Evolutionary conservation across 768 basidiomycete genomes (phyloP).

Genomic region (Tricholoma saponaceum): DNA sequence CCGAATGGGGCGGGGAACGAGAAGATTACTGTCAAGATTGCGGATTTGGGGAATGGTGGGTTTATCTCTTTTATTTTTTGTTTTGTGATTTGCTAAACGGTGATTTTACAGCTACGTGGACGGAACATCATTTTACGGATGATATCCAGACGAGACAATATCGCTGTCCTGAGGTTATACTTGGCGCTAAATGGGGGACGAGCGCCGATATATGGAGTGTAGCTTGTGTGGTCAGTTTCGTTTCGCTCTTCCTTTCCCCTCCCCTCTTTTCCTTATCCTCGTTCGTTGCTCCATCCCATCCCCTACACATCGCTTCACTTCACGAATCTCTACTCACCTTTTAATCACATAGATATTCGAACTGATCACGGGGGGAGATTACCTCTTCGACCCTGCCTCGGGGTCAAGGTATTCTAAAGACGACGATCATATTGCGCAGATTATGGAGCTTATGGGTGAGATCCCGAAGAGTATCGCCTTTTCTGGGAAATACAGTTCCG

Average conservation of each 20-base stretch:
- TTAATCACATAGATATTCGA: slow-evolving; percentile 73
- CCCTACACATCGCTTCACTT: too few species aligned
- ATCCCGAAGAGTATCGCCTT: slow-evolving; percentile 81
- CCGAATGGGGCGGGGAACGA: slow-evolving; percentile 35
- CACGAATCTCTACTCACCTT: background rate
- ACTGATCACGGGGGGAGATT: slow-evolving; percentile 93
- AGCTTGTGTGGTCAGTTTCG: slow-evolving; percentile 75
- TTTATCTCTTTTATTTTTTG: slow-evolving; percentile 10
- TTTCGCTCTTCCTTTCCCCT: background rate
- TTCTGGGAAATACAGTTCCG: slow-evolving; percentile 87
- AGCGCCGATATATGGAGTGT: slow-evolving; percentile 98
- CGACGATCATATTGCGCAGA: slow-evolving; percentile 96
- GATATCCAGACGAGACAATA: slow-evolving; percentile 98
- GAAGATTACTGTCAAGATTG: slow-evolving; percentile 97
- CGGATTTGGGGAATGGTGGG: slow-evolving; percentile 93
- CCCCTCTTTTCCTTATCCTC: background rate
- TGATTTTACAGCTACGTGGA: slow-evolving; percentile 71
- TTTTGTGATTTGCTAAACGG: background rate
- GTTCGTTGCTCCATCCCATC: too few species aligned
- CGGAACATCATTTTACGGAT: slow-evolving; percentile 96
- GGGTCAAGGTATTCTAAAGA: slow-evolving; percentile 95
- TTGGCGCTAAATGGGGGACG: slow-evolving; percentile 93
- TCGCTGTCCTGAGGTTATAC: slow-evolving; percentile 94
- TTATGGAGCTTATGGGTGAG: slow-evolving; percentile 93
- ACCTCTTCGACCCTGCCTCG: slow-evolving; percentile 95